Base-by-base conservation (phyloP, 2,329 filamentous ascomycete species). In the Calonectria pseudoreteaudii region DNA sequence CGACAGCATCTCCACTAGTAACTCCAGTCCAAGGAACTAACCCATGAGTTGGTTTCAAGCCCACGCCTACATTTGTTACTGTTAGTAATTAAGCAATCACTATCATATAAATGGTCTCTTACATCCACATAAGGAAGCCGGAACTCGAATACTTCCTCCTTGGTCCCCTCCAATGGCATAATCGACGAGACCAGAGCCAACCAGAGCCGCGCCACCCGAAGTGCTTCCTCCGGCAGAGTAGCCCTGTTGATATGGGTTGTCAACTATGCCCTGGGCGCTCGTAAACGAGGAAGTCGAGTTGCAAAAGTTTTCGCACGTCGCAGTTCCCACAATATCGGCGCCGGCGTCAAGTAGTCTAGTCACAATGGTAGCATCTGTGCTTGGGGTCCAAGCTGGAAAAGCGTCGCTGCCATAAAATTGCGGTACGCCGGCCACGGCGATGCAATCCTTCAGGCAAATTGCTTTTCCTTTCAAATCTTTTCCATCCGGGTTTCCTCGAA, bases 281-380 rank as follows among this genome's bases (percentile, higher is more conserved):
- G 86, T 88, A 73, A 86, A 88, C 0, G 87, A 88, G 0, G 85
- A 84, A 1, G 87, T 87, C 0, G 86, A 87, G 72, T 87, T 86
- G 74, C 88, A 90, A 62, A 88, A 87, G 76, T 90, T 89, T 74
- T 91, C 90, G 71, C 90, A 91, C 0, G 86, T 86, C 1, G 88
- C 84, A 0, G 88, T 90, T 14, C 90, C 87, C 10, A 86, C 83
- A 20, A 91, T 87, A 53, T 86, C 79, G 0, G 86, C 89, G 0
- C 89, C 89, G 2, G 87, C 88, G 20, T 89, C 86, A 4, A 91
- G 80, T 0, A 87, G 81, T 18, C 90, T 82, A 0, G 86, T 88
- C 28, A 91, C 88, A 1, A 91, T 86, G 0, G 88, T 90, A 0
- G 90, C 89, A 79, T 91, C 90, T 3, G 87, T 87, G 7, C 81